Conservation (phyloP, 23 red algal species). For the Cyanidioschyzon merolae region DNA sequence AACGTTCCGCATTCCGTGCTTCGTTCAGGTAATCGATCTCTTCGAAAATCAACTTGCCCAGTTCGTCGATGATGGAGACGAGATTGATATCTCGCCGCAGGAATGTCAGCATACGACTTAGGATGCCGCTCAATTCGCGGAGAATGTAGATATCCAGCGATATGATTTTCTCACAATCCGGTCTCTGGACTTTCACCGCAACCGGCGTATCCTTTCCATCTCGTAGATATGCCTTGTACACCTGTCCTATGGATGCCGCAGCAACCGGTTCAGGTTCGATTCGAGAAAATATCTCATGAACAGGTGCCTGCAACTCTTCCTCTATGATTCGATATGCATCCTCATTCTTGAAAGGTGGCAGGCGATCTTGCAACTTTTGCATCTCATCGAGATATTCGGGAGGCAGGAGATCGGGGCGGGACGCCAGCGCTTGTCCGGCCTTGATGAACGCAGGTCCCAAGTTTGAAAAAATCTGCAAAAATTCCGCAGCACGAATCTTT, state of each 20-base stretch:
- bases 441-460: conserved; percentile 99
- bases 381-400: conserved; percentile 92
- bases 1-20: conserved; percentile 77
- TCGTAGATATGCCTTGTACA: conserved; percentile 66
- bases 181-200: conserved; percentile 88
- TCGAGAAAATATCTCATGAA: conserved; percentile 69
- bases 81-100: conserved; percentile 80
- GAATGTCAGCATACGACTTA: conserved; percentile 53
- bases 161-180: conserved; percentile 92
- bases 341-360: conserved; percentile 85
- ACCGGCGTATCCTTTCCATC: conserved; percentile 55
- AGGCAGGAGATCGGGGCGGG: conserved; percentile 87
- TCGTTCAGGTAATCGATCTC: conserved; percentile 98
- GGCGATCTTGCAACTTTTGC: conserved; percentile 92
- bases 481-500: conserved; percentile 54
- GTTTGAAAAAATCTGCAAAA: conserved; percentile 67
- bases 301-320: conserved; percentile 50
- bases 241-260: conserved; percentile 92
- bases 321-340: conserved; percentile 79
- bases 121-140: conserved; percentile 59
- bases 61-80: conserved; percentile 81
- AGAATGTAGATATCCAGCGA: conserved; percentile 95
- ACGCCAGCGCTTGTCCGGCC: conserved; percentile 87
- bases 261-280: conserved; percentile 93
- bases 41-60: conserved; percentile 99